Base-by-base conservation (phyloP, 2,329 filamentous ascomycete genomes). In the Fusarium lyarnte region DNA sequence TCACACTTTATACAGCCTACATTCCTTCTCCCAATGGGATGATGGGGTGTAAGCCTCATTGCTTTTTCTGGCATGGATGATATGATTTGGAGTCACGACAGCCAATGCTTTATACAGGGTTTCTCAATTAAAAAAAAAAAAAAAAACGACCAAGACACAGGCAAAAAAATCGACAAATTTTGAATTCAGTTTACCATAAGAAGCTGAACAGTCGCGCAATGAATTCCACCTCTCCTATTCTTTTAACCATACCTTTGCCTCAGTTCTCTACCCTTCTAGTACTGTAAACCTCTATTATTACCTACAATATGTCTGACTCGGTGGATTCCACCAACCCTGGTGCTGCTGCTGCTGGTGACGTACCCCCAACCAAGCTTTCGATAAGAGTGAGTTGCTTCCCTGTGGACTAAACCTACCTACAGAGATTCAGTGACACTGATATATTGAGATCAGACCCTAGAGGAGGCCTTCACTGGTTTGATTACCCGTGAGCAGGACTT, bases 401-500 rank as follows among this genome's bases (percentile, higher is more conserved):
- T 8, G 2, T 9, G 0, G 5, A 10, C 2, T 4, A 7, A 0
- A 5, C 0, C 8, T 8, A 9, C 0, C 12, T 29, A 3, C 0
- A 3, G 6, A 4, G 5, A 12, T 0, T 31, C 19, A 16, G 10
- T 3, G 0, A 8, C 9, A 19, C 17, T 39, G 23, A 43, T n/a
- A 16, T 4, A n/a, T 8, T 3, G 14, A 29, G 8, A 11, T 4
- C 4, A 65, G 62, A 0, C 2, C 2, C 1, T 3, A 17, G 35
- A 65, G 0, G 4, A 3, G 16, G 12, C 21, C 3, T 3, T 0
- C 2, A n/a, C 4, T 27, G 19, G 39, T 13, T 23, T 25, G 11
- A 0, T 4, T 23, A 65, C 16, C 0, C 6, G 5, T 3, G 63
- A 66, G 3, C 14, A 65, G 8, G 11, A 25, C 38, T 5, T 63